Conservation (phyloP, 2,329 filamentous ascomycete genomes). For the Neonectria ditissima region DNA sequence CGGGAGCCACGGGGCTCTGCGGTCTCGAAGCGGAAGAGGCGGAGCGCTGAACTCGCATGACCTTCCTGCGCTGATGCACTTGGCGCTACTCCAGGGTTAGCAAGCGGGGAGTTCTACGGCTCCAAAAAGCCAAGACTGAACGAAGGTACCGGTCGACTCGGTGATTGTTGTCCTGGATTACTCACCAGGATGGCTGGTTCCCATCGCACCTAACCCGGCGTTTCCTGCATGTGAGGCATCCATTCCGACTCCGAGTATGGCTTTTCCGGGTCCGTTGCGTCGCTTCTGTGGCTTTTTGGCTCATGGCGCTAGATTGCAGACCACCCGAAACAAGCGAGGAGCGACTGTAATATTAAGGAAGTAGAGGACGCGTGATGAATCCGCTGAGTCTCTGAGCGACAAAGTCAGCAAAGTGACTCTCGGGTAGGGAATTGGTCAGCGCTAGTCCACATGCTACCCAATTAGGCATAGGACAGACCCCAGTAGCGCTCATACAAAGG, state of each 20-base stretch:
- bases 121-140: background rate
- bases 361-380: background rate
- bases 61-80: conserved; percentile 27
- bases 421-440: too few species aligned
- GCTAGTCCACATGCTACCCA: too few species aligned
- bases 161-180: background rate
- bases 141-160: background rate
- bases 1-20: conserved; percentile 31
- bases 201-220: conserved; percentile 29
- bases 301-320: conserved; percentile 1
- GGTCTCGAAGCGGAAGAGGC: conserved; percentile 40
- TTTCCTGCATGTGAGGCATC: conserved; percentile 26
- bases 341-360: background rate
- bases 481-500: too few species aligned
- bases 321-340: background rate
- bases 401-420: background rate
- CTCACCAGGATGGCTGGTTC: conserved; percentile 34
- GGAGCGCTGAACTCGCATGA: conserved; percentile 34
- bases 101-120: background rate
- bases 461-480: background rate
- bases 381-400: background rate
- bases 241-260: conserved; percentile 26
- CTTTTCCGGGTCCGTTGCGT: conserved; percentile 4
- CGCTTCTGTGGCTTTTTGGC: background rate
- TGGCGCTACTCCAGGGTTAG: conserved; percentile 25